phyloP scores from a whole-genome alignment of 208 protist species.

The Vickermania spadyakhi region DNA sequence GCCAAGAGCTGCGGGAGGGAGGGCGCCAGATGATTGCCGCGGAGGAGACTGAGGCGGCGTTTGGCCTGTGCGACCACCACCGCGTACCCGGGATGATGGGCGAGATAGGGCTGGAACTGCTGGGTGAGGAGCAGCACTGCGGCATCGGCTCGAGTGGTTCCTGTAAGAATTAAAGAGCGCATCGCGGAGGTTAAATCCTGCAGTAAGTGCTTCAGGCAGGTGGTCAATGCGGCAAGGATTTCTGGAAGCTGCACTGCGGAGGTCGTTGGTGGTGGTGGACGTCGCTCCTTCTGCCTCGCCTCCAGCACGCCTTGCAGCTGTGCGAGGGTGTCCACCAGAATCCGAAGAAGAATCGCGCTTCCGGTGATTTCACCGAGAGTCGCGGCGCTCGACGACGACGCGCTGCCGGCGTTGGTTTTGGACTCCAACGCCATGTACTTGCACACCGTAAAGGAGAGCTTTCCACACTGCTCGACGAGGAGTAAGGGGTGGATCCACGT shows the following conservation, averaged over 20 bases:
- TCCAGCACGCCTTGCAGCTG: not conserved
- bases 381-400: not conserved
- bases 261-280: not conserved
- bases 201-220: not conserved
- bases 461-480: not conserved
- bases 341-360: not conserved
- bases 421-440: not conserved
- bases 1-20: not conserved
- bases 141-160: not conserved
- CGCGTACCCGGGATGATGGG: not conserved
- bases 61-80: not conserved
- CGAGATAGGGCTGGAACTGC: not conserved
- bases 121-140: not conserved
- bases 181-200: not conserved
- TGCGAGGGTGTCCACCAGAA: not conserved
- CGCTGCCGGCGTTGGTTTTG: no score
- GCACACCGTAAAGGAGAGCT: not conserved
- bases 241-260: not conserved
- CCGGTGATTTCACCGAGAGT: not conserved
- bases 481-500: constrained; percentile 1
- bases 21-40: not conserved
- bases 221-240: not conserved
- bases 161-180: not conserved
- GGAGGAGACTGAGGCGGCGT: not conserved
- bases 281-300: not conserved